phyloP scores from a whole-genome alignment of 164 flowering plant genomes.

The Stephania yunnanensis region DNA sequence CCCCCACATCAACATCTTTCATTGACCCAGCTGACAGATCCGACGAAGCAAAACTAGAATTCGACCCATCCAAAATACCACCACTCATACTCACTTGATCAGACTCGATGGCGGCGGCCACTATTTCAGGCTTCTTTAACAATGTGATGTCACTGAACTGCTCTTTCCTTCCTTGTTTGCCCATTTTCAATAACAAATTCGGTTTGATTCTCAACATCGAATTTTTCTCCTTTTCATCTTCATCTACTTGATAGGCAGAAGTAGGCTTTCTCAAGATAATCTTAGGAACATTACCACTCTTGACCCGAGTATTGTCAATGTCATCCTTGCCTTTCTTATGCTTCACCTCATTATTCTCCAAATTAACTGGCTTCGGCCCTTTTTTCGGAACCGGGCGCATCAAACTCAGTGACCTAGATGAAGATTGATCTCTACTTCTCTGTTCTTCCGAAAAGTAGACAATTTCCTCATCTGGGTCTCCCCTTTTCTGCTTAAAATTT shows the following conservation, averaged over 20 bases:
- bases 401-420: conserved; percentile 32
- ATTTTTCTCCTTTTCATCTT: conserved; percentile 16
- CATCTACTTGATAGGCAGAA: conserved; percentile 32
- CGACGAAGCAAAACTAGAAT: no score
- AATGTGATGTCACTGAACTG: conserved; percentile 33
- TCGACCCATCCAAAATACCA: not conserved
- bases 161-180: conserved; percentile 25
- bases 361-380: conserved; percentile 30
- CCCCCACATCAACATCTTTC: conserved; percentile 2
- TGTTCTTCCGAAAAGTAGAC: conserved; percentile 33
- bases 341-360: conserved; percentile 22
- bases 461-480: conserved; percentile 34
- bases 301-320: not conserved
- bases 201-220: conserved; percentile 31
- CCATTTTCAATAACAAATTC: conserved; percentile 31
- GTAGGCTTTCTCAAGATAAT: conserved; percentile 66
- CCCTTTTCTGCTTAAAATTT: conserved; percentile 44
- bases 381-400: conserved; percentile 63
- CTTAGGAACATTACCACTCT: conserved; percentile 34
- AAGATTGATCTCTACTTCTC: not conserved
- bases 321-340: conserved; percentile 2
- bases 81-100: conserved; percentile 1
- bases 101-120: not conserved
- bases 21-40: not conserved
- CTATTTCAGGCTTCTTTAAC: conserved; percentile 36